Evolutionary conservation across 2,329 filamentous ascomycete species (phyloP).

Genomic region (Ilyonectria sp.): DNA sequence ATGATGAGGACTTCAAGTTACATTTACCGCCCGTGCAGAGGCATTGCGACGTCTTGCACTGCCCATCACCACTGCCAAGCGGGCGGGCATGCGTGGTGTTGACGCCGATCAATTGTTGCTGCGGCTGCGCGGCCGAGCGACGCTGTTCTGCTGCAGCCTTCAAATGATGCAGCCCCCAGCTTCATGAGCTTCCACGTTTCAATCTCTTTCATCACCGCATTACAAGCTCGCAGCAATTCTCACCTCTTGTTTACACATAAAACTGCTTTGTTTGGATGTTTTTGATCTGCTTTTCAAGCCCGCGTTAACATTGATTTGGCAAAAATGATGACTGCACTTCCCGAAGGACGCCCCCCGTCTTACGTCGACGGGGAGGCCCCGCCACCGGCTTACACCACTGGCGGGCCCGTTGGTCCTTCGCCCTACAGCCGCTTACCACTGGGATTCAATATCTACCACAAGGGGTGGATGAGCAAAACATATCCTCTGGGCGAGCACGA

Average conservation of each 20-base stretch:
- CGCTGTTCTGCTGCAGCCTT: not conserved
- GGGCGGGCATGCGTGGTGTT: not conserved
- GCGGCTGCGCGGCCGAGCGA: not conserved
- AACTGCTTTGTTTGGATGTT: not conserved
- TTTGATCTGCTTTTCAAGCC: not conserved
- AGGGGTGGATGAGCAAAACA: not conserved
- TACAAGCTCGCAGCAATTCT: not conserved
- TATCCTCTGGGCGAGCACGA: slow-evolving; percentile 9
- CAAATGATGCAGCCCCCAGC: not conserved
- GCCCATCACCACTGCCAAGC: not conserved
- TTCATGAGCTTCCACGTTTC: not conserved
- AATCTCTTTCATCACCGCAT: not conserved
- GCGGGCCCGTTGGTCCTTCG: not conserved
- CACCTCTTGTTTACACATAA: not conserved
- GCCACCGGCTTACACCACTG: slow-evolving; percentile 10
- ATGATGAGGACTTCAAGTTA: not conserved
- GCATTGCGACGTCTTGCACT: not conserved
- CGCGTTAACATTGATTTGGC: not conserved
- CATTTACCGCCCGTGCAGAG: not conserved
- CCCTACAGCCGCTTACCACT: not conserved
- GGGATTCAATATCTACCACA: slow-evolving; percentile 7
- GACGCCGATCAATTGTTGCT: not conserved
- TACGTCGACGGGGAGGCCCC: not conserved
- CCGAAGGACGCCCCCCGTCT: not conserved
- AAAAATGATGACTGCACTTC: not conserved